Evolutionary conservation across 2,329 filamentous ascomycete genomes (phyloP), one percentile per base, ranked within the genome.

Genomic region (Aspergillus persii): DNA sequence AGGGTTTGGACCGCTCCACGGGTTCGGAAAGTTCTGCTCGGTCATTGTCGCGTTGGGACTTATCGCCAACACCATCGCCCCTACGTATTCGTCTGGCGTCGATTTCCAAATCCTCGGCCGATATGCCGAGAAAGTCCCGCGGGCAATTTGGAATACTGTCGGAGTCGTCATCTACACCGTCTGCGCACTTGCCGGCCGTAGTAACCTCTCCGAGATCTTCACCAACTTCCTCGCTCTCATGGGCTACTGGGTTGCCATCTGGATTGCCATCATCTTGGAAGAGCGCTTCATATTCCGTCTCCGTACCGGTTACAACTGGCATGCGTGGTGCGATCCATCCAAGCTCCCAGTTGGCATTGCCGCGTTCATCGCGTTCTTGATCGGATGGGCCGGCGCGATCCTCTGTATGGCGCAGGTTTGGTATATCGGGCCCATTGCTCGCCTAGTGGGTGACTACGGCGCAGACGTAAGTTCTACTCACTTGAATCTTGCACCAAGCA

Each of bases 361-460:
- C 0, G 87, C 86, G 0, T 74, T 88, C 7, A 66, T 79, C 2
- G 82, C 87, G 0, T 90, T 90, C 64, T 70, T 87, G 44, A 68
- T 89, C 12, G 86, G 87, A 3, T 89, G 87, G 86, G 80, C 80
- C 3, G 86, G 87, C 8, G 83, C 86, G 0, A 82, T 90, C 30
- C 69, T 89, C 50, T 87, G 82, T 60, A 90, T 90, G 87, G 84
- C 84, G 26, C 87, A 91, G 75, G 83, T 84, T 3, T 90, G 86
- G 83, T 90, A 87, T 71, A 82, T 85, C 60, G 87, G 88, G 1
- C 87, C 87, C 0, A 73, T 89, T 58, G 85, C 86, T 3, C 77
- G 76, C 50, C 71, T 81, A 54, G 81, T 88, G 18, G 84, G 85
- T 0, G 81, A 81, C 23, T 80, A 83, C 69, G 84, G 84, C 18